These are phyloP conservation scores for Aspergillus sp. DNA, from an alignment of 2,329 filamentous ascomycete genomes.

Conservation along the genomic window DNA sequence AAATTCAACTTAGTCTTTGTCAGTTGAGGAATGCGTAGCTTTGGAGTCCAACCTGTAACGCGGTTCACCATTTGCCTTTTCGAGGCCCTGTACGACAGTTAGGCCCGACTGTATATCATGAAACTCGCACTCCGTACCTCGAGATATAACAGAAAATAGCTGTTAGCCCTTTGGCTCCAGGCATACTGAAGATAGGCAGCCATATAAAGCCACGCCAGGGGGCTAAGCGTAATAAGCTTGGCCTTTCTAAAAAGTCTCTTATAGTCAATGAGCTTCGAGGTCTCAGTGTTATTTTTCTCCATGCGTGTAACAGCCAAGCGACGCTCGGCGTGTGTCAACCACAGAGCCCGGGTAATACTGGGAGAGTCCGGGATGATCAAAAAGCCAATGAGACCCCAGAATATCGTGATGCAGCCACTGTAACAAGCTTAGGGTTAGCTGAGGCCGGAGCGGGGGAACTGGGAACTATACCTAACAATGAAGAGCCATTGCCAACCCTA, in stretches of 20 bases:
- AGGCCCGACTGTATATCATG: not conserved
- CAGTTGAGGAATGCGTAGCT: not conserved
- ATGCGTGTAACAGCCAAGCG: constrained; percentile 14
- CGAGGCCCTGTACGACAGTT: not conserved
- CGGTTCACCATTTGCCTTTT: constrained; percentile 1
- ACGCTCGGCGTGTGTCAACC: constrained; percentile 17
- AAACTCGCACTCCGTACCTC: constrained; percentile 2
- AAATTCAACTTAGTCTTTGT: not conserved
- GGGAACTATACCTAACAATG: constrained; percentile 1
- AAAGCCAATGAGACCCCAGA: constrained; percentile 17
- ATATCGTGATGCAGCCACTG: constrained; percentile 18
- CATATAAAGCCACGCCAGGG: constrained; percentile 17
- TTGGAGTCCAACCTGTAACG: constrained; percentile 3
- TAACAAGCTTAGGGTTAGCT: not conserved
- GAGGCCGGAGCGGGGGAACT: not conserved
- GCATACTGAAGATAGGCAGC: constrained; percentile 16
- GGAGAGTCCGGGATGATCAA: constrained; percentile 21
- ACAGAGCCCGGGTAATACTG: constrained; percentile 16
- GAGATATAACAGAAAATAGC: constrained; percentile 20
- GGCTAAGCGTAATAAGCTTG: constrained; percentile 7
- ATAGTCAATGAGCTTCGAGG: constrained; percentile 17
- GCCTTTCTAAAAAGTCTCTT: constrained; percentile 6
- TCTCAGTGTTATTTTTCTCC: constrained; percentile 14
- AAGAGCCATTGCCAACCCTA: constrained; percentile 5
- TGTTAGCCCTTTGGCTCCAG: constrained; percentile 20